Evolutionary conservation across 805 yeast species (phyloP).

Genomic region (Isabelozyma rhagii): DNA sequence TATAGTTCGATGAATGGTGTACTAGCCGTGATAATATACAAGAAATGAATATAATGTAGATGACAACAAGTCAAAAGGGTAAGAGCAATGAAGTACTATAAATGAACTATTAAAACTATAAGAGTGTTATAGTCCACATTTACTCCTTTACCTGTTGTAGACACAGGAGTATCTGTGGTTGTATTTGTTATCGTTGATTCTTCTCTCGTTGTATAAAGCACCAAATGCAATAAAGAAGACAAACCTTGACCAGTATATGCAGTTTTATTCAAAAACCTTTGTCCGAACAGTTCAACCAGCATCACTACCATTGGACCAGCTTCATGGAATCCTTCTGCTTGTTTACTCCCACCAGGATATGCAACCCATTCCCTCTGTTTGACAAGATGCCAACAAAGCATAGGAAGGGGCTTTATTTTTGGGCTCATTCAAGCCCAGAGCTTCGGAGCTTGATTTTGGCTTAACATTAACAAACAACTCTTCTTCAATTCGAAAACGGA

Average conservation of each 20-base stretch:
- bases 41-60: neutral
- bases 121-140: too few relatives aligned
- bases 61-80: too few relatives aligned
- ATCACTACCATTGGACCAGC: neutral
- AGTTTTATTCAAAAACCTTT: too few relatives aligned
- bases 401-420: constrained; percentile 66
- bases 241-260: too few relatives aligned
- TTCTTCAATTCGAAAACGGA: constrained; percentile 87
- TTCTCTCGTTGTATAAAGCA: too few relatives aligned
- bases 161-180: too few relatives aligned
- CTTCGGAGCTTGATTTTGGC: constrained; percentile 66
- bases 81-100: too few relatives aligned
- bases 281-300: neutral
- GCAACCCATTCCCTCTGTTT: constrained; percentile 95
- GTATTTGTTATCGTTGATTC: too few relatives aligned
- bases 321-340: neutral
- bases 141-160: too few relatives aligned
- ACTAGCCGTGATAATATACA: neutral
- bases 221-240: too few relatives aligned
- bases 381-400: constrained; percentile 84
- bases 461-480: constrained; percentile 81
- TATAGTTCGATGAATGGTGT: neutral
- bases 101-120: too few relatives aligned
- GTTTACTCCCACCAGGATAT: constrained; percentile 89
- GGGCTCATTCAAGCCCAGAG: constrained; percentile 35